phyloP scores from a whole-genome alignment of 192 early-diverging fungal genomes.

The Spinellus fusiger region DNA sequence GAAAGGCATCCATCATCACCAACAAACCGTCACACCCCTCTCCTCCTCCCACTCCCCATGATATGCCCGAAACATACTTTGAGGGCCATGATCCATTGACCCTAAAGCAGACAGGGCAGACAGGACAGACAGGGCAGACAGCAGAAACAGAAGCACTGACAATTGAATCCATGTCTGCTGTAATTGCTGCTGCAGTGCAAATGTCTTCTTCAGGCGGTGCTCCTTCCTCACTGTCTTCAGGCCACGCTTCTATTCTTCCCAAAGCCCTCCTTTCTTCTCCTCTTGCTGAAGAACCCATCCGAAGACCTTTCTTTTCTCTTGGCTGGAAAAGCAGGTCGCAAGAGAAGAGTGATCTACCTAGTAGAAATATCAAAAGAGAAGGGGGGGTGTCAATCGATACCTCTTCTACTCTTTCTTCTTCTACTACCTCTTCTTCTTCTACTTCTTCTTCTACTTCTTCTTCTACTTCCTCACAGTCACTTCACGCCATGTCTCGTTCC shows the following conservation, averaged over 20 bases:
- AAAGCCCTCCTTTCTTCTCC: background rate
- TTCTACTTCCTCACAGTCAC: too few species aligned
- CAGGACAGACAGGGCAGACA: too few species aligned
- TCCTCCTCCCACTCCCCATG: background rate
- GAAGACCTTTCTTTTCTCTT: background rate
- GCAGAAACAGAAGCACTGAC: slow-evolving; percentile 17
- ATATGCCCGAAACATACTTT: background rate
- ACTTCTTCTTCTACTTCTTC: background rate
- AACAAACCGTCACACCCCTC: background rate
- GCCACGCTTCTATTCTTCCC: slow-evolving; percentile 27
- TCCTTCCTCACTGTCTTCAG: slow-evolving; percentile 24
- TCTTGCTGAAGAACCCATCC: background rate
- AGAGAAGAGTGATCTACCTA: background rate
- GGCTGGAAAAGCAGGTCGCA: slow-evolving; percentile 3
- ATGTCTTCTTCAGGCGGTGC: slow-evolving; percentile 16
- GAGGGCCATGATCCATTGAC: background rate
- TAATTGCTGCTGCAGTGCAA: slow-evolving; percentile 32
- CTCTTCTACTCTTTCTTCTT: background rate
- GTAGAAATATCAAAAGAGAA: background rate
- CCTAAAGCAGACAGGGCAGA: too few species aligned
- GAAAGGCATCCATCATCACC: slow-evolving; percentile 13
- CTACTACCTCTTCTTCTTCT: slow-evolving; percentile 3
- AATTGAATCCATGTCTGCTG: slow-evolving; percentile 30
- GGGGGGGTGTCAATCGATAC: background rate
- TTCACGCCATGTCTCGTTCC: too few species aligned